Evolutionary conservation across 2,329 filamentous ascomycete species (phyloP).

Genomic region (Phaeosphaeriaceae sp.): DNA sequence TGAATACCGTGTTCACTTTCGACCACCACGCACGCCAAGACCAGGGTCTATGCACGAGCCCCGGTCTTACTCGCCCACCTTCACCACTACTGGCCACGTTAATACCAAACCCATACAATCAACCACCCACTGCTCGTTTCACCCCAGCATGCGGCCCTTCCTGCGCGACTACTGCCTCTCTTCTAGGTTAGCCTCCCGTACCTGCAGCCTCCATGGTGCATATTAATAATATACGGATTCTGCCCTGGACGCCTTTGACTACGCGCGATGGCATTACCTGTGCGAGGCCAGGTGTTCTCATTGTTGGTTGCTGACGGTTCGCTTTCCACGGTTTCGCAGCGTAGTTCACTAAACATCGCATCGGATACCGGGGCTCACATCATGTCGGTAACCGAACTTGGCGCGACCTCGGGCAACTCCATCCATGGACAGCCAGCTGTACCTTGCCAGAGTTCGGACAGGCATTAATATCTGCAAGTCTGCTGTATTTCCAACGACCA

Average conservation of each 20-base stretch:
- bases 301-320: constrained; percentile 4
- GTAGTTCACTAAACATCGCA: neutral
- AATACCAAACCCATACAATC: constrained; percentile 4
- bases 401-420: neutral
- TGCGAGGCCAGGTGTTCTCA: constrained; percentile 39
- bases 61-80: neutral
- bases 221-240: constrained; percentile 35
- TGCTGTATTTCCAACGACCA: too few species aligned
- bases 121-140: neutral
- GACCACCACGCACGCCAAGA: constrained; percentile 5
- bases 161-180: constrained; percentile 5
- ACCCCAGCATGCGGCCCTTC: neutral
- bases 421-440: too few species aligned
- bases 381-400: neutral
- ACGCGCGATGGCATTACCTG: constrained; percentile 1
- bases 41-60: constrained; percentile 12
- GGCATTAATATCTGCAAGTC: too few species aligned
- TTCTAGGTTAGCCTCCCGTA: constrained; percentile 20
- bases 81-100: constrained; percentile 31
- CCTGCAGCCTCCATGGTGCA: constrained; percentile 12
- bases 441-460: too few species aligned
- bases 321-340: neutral
- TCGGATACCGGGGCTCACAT: neutral
- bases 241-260: constrained; percentile 9
- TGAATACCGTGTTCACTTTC: constrained; percentile 26